Evolutionary conservation across 164 flowering plant species (phyloP).

Genomic region (Vitis riparia): DNA sequence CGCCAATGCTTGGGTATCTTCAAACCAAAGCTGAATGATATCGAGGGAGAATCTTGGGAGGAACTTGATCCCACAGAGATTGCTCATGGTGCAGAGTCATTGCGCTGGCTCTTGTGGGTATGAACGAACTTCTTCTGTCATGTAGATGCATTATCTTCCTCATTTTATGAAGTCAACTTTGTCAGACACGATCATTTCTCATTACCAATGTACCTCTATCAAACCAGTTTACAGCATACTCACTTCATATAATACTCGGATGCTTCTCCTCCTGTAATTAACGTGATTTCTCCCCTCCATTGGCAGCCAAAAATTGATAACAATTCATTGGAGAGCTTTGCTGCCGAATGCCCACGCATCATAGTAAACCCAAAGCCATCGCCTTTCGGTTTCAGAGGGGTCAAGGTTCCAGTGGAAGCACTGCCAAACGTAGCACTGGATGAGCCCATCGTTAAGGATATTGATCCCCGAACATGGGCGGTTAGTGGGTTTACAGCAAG

Average conservation of each 20-base stretch:
- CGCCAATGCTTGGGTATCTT: constrained; percentile 64
- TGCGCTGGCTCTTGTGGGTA: constrained; percentile 98
- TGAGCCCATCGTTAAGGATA: constrained; percentile 55
- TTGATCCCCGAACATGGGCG: constrained; percentile 79
- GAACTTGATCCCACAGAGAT: constrained; percentile 67
- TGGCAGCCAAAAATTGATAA: constrained; percentile 82
- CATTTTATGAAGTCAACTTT: too few relatives aligned
- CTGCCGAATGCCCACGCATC: constrained; percentile 81
- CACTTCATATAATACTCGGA: not conserved
- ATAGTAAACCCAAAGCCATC: constrained; percentile 77
- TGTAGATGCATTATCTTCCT: too few relatives aligned
- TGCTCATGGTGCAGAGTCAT: constrained; percentile 56
- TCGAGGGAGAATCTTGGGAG: constrained; percentile 89
- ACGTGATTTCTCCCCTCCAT: constrained; percentile 3
- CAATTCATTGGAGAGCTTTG: constrained; percentile 51
- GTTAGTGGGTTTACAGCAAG: constrained; percentile 28
- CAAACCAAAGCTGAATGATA: constrained; percentile 63
- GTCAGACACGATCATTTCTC: too few relatives aligned
- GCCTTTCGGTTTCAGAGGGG: constrained; percentile 54
- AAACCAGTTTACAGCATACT: too few relatives aligned
- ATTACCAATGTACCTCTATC: too few relatives aligned
- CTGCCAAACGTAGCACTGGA: constrained; percentile 48
- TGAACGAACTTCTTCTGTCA: constrained; percentile 7
- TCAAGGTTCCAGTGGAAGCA: constrained; percentile 67
- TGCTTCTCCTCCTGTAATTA: not conserved